Evolutionary conservation across 129 eudicot genomes (phyloP), one percentile per base, ranked within the genome.

Genomic region (Centaurea solstitialis): DNA sequence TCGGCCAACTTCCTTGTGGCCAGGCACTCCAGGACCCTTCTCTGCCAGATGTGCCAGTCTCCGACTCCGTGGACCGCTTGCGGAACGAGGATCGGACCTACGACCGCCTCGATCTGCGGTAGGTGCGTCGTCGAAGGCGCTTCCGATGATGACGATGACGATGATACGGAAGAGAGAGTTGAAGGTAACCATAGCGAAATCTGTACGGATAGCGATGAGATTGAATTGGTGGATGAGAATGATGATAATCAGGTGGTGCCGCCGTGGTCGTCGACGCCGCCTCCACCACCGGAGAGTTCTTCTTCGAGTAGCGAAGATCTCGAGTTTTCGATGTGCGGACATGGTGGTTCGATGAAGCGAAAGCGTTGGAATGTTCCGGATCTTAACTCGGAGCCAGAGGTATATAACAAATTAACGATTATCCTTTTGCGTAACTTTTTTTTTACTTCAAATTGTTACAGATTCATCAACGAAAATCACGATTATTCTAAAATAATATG

Each of bases 1-100:
- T 82, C 93, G 1, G 98, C 98, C 0, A 93, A 93, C 24, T 93
- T 93, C 43, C 84, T 93, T 1, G 96, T 86, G 6, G 92, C 93
- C 0, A 81, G 72, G 22, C 98, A 93, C 72, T 75, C 76, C 1
- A 77, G 98, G 80, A 85, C 21, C 68, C 85, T 90, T 28, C 86
- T 93, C 7, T 90, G 98, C 76, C 88, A 82, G 47, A 35, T 74
- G 4, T 93, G 98, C 67, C 90, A 89, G 38, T 66, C 87, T 17
- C 83, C 82, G 65, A 88, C 93, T 47, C 70, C 90, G 26, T 90
- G 96, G 96, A 65, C 45, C 11, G 88, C 91, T 15, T 57, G 93
- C 22, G 96, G 98, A 0, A 45, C 79, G 6, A 87, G 81, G 15
- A 87, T 93, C 21, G 80, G 72, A 0, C 88, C 88, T 38, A 85